Base-by-base conservation (phyloP, 805 yeast genomes). In the Yueomyces sp. region DNA sequence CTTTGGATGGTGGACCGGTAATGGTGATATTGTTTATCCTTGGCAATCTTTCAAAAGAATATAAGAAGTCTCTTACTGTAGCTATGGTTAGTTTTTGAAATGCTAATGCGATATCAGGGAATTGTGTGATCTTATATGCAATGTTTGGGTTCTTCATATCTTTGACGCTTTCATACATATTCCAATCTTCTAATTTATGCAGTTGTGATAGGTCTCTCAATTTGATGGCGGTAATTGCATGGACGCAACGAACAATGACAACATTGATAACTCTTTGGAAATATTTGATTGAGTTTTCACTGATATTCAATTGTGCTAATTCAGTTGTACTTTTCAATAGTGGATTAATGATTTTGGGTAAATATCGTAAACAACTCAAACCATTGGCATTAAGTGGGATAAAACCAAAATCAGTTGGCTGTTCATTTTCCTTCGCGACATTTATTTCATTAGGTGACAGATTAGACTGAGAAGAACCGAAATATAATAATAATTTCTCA, bases 351-450 rank as follows among this genome's bases (percentile, higher is more conserved):
- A 79, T 62, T 29, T 61, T 59, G 1, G 77, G 69, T 36, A 76
- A 56, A 51, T 73, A 77, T 49, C 72, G 67, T 34, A 77, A 57
- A 2, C 81, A 68, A 40, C 84, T 69, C 28, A 83, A 62, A 6
- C 81, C 73, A 53, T 81, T 83, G 1, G 86, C 68, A 43, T 67
- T 66, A 1, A 81, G 79, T 3, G 90, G 88, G 27, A 80, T 55
- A 52, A 77, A 79, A 1, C 80, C 79, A 55, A 66, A 74, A 34
- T 62, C 60, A 5, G 49, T 40, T 1, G 8, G 59, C 50, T 9
- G 26, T 9, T 52, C 60, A 36, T 47, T 49, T 26, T 30, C 42
- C 4, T 28, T 19, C 19, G 39, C 36, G 19, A 31, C 31, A 8
- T 39, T 31, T 5, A 8, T 36, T 7, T 39, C 39, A 5, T 42